Evolutionary conservation across 1,139 yeast species (phyloP).

Genomic region (Protomyces lactucae-debilis): DNA sequence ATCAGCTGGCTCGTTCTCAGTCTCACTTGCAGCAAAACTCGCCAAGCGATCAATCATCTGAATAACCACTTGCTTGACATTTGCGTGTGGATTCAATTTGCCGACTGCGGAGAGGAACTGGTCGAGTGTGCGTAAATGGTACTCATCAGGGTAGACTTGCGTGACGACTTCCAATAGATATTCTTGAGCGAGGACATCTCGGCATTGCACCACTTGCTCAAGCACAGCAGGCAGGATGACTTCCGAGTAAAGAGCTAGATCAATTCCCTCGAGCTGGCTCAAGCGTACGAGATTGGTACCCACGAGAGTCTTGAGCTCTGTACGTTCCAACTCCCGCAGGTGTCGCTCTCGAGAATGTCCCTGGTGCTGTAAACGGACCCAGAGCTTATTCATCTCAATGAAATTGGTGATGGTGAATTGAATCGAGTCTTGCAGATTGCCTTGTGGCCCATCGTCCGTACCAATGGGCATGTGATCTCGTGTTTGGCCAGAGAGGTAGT

Average conservation of each 20-base stretch:
- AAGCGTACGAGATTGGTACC: constrained; percentile 88
- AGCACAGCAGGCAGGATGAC: constrained; percentile 71
- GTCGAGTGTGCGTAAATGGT: constrained; percentile 72
- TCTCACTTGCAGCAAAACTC: constrained; percentile 47
- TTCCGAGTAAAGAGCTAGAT: constrained; percentile 54
- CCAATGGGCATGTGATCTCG: constrained; percentile 60
- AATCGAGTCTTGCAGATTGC: constrained; percentile 59
- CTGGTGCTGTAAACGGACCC: constrained; percentile 95
- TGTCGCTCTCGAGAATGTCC: constrained; percentile 84
- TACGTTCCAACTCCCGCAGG: constrained; percentile 70
- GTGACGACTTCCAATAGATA: constrained; percentile 83
- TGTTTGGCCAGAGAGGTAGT: constrained; percentile 79
- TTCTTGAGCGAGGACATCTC: constrained; percentile 86
- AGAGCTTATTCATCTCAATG: constrained; percentile 92
- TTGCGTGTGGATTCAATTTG: constrained; percentile 63
- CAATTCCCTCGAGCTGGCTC: constrained; percentile 79
- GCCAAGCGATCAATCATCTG: constrained; percentile 72
- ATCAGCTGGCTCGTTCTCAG: constrained; percentile 32
- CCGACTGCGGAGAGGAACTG: constrained; percentile 62
- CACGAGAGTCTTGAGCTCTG: constrained; percentile 82
- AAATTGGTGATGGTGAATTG: constrained; percentile 77
- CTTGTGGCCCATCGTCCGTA: constrained; percentile 38
- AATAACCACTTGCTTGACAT: constrained; percentile 60
- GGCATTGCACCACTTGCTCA: constrained; percentile 88
- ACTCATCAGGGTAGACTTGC: constrained; percentile 91